Evolutionary conservation across 192 early-diverging fungal species (phyloP).

Genomic region (Spizellomyces punctatus): DNA sequence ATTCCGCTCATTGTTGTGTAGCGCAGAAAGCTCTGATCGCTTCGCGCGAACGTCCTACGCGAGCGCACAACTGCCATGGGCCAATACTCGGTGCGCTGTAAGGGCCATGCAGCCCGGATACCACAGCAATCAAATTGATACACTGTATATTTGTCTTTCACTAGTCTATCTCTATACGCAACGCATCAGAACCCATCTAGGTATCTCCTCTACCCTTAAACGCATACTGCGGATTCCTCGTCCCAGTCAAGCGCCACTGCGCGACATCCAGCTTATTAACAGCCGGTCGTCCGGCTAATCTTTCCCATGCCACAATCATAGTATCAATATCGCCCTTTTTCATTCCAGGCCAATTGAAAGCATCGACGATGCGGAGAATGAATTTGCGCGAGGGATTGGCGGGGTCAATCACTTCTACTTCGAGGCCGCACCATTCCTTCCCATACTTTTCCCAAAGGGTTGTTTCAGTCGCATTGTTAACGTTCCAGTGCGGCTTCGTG

Average conservation of each 20-base stretch:
- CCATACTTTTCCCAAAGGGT: slow-evolving; percentile 9
- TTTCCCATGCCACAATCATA: slow-evolving; percentile 20
- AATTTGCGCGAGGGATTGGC: slow-evolving; percentile 3
- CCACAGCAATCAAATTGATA: too few relatives aligned
- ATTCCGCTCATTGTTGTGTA: too few relatives aligned
- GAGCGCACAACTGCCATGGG: not conserved
- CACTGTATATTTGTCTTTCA: too few relatives aligned
- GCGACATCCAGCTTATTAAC: slow-evolving; percentile 10
- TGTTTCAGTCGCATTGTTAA: slow-evolving; percentile 4
- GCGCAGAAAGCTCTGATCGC: too few relatives aligned
- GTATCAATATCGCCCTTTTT: slow-evolving; percentile 26
- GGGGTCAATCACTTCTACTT: slow-evolving; percentile 24
- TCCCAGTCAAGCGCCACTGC: slow-evolving; percentile 30
- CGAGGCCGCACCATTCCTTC: slow-evolving; percentile 24
- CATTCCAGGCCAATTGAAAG: slow-evolving; percentile 23
- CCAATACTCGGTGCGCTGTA: too few relatives aligned
- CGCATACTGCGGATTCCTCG: slow-evolving; percentile 10
- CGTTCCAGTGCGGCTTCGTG: slow-evolving; percentile 3
- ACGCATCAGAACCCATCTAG: too few relatives aligned
- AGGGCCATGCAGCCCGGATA: too few relatives aligned
- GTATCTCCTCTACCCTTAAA: slow-evolving; percentile 27
- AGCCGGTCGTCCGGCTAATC: slow-evolving; percentile 6
- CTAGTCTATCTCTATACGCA: too few relatives aligned
- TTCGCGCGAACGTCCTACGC: too few relatives aligned
- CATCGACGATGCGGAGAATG: slow-evolving; percentile 30